Evolutionary conservation across 2,329 filamentous ascomycete genomes (phyloP).

Genomic region (Macrophomina pseudophaseolina): DNA sequence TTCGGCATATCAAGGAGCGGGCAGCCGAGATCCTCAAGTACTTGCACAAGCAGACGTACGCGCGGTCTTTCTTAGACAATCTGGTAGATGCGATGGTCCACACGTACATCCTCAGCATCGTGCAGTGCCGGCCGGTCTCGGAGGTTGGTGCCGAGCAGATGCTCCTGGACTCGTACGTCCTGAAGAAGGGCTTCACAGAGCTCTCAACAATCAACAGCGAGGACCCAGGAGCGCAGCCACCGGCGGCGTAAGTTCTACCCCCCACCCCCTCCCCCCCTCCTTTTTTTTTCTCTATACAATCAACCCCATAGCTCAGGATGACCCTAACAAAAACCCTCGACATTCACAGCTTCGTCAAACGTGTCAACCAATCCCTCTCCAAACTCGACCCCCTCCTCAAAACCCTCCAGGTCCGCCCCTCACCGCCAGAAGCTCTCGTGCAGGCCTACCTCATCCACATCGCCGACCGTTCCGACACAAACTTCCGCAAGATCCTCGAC

Average conservation of each 20-base stretch:
- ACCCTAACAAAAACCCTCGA: neutral
- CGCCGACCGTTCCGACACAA: constrained; percentile 87
- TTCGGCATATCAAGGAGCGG: constrained; percentile 73
- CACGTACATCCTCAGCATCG: constrained; percentile 80
- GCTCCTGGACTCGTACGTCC: constrained; percentile 90
- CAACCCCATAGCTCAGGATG: too few species aligned
- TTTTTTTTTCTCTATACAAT: constrained; percentile 20
- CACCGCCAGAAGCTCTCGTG: constrained; percentile 89
- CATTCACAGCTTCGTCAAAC: constrained; percentile 73
- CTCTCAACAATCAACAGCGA: constrained; percentile 65
- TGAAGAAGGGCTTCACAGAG: constrained; percentile 78
- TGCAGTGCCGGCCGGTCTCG: constrained; percentile 87
- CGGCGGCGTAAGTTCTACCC: constrained; percentile 47
- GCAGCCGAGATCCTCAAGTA: constrained; percentile 76
- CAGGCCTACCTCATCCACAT: constrained; percentile 98
- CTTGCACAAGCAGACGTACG: constrained; percentile 90
- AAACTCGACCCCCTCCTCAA: constrained; percentile 93
- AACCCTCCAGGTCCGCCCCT: constrained; percentile 90
- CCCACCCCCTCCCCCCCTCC: constrained; percentile 32
- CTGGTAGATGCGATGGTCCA: constrained; percentile 86
- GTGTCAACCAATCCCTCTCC: constrained; percentile 81
- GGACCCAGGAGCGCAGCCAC: constrained; percentile 63
- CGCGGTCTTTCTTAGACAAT: constrained; percentile 92
- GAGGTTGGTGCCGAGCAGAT: constrained; percentile 98
- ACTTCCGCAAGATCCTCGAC: constrained; percentile 95